Base-by-base conservation (phyloP, 768 basidiomycete genomes). In the Hericium alpestre region DNA sequence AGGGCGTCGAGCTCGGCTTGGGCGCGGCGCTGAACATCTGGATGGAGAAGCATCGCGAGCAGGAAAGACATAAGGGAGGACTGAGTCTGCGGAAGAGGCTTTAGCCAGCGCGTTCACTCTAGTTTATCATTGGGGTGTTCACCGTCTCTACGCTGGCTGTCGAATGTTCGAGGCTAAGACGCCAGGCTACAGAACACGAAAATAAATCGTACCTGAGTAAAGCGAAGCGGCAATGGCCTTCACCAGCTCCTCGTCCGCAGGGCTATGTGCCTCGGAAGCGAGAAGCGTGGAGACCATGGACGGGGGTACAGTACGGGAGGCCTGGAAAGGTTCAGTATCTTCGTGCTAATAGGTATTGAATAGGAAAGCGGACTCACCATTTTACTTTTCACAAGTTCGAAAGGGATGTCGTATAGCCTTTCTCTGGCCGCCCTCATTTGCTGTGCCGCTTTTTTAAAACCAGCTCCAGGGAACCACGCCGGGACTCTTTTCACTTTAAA, bases 1-100 rank as follows among this genome's bases (percentile, higher is more conserved):
- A 86, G 79, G 1, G 63, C 56, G 63, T 90, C 87, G 15, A 90
- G 76, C 61, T 90, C 87, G 16, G 73, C 70, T 63, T 87, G 84
- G 0, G 83, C 87, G 16, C 56, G 53, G 27, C 51, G 72, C 49
- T 81, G 76, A 1, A 74, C 76, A 0, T 78, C 77, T 0, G 86
- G 86, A 62, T 86, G 67, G 7, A 72, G 68, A 54, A 85, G 72
- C 80, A 89, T 84, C 5, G 83, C 82, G 53, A 88, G 76, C 22
- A 90, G 65, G 68, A 89, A 84, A 46, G 83, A 79, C 32, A 73
- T 72, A 38, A 82, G 69, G 16, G 77, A 66, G 2, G 83, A 79
- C 51, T 84, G 71, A 1, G 77, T 85, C 82, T 79, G 59, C 3
- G 48, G 52, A 49, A 27, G 57, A 27, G 57, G 53, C 60, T 58